Evolutionary conservation across 1,284 basidiomycete species (phyloP).

Genomic region (Sanguinoderma infundibulare): DNA sequence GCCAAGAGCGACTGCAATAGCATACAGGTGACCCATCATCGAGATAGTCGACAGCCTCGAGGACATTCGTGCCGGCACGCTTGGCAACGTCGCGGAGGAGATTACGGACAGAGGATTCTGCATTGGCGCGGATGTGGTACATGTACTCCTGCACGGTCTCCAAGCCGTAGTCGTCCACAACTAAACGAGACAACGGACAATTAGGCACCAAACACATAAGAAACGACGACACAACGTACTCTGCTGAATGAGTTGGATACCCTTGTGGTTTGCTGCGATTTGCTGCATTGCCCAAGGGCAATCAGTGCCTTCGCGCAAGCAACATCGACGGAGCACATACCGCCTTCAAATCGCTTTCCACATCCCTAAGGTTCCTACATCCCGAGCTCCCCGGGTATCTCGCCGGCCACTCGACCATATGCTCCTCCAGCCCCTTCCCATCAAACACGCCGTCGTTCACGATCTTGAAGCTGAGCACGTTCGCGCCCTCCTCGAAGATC

Average conservation of each 20-base stretch:
- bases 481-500: slow-evolving; percentile 93
- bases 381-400: slow-evolving; percentile 85
- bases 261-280: slow-evolving; percentile 97
- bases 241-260: slow-evolving; percentile 80
- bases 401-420: slow-evolving; percentile 88
- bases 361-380: slow-evolving; percentile 84
- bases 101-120: slow-evolving; percentile 87
- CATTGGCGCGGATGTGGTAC: slow-evolving; percentile 89
- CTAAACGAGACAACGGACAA: slow-evolving; percentile 36
- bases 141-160: slow-evolving; percentile 92
- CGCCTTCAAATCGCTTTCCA: slow-evolving; percentile 92
- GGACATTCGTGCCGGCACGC: slow-evolving; percentile 64
- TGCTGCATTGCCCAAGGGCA: slow-evolving; percentile 52
- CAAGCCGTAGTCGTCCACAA: slow-evolving; percentile 88
- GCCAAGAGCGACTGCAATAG: background rate
- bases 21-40: slow-evolving; percentile 87
- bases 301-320: too few relatives aligned
- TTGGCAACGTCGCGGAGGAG: slow-evolving; percentile 81
- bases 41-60: slow-evolving; percentile 79
- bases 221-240: slow-evolving; percentile 43
- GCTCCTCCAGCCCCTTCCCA: slow-evolving; percentile 71
- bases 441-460: slow-evolving; percentile 87
- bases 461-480: slow-evolving; percentile 93
- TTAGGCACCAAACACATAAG: background rate
- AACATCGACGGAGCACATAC: slow-evolving; percentile 44